Base-by-base conservation (phyloP, 768 basidiomycete species). In the Rhodotorula sphaerocarpa region DNA sequence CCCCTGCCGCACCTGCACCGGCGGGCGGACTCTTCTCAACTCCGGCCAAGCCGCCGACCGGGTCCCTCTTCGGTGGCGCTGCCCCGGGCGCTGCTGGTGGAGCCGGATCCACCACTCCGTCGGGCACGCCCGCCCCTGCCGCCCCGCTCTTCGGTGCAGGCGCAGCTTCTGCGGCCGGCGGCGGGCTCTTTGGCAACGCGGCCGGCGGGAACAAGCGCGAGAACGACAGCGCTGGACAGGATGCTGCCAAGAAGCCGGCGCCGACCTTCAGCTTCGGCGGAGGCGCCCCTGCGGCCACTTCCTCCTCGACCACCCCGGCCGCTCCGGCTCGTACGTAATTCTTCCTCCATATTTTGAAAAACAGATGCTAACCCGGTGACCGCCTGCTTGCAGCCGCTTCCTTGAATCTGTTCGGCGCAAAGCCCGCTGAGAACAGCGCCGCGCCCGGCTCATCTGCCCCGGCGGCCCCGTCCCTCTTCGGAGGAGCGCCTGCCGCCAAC, bases 1-100 rank as follows among this genome's bases (percentile, higher is more conserved):
- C 41, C 5, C 28, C 63, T 7, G 46, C 63, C 15, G n/a, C 62
- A 3, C 50, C 63, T 23, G 30, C 52, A 10, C 30, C 54, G 1
- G 36, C 30, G 2, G 57, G 58, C 34, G 59, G 65, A 12, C 53
- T 67, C n/a, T 67, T 67, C 54, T 59, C 60, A 14, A 59, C 57
- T 18, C 54, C 65, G 9, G 63, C 58, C 20, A 65, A 65, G 48
- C 63, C 63, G 5, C 33, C 48, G 2, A 31, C 31, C 6, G 21
- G 30, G 16, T 39, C 36, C 11, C 48, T 50, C 30, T 50, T 50
- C 31, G 48, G 48, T 21, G 36, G 36, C 9, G 36, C 36, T 39
- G 48, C 48, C 2, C 31, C 48, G 5, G 31, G 30, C 18, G 48
- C 48, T 2, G 31, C 31, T 18, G 21, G 30, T 27, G 50, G 23